Conservation (phyloP, 139 green algal genomes). For the Deuterostichococcus epilithicus region DNA sequence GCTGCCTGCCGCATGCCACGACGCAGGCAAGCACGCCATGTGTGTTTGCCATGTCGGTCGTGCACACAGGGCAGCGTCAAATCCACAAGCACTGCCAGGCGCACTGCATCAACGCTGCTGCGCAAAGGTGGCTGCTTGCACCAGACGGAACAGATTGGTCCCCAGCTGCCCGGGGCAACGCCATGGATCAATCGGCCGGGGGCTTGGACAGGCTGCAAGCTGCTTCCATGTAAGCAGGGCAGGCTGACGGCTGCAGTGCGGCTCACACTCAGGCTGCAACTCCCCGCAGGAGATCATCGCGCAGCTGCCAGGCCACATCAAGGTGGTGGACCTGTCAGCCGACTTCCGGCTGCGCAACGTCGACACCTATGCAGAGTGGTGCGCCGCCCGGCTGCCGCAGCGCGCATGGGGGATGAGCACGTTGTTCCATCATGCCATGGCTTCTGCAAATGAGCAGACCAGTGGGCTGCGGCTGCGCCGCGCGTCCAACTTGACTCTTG, state of each 20-base stretch:
- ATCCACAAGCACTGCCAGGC: too few species aligned
- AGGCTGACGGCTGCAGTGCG: not conserved
- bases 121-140: not conserved
- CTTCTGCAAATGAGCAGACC: too few species aligned
- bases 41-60: too few species aligned
- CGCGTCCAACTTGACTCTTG: too few species aligned
- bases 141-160: not conserved
- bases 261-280: not conserved
- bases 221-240: not conserved
- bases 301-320: conserved; percentile 74
- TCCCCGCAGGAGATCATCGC: conserved; percentile 79
- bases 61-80: too few species aligned
- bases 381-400: conserved; percentile 6
- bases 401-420: too few species aligned
- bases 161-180: too few species aligned
- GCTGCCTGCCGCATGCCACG: conserved; percentile 96
- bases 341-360: conserved; percentile 91
- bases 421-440: too few species aligned
- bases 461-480: too few species aligned
- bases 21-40: conserved; percentile 56
- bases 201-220: too few species aligned
- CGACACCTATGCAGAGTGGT: conserved; percentile 89
- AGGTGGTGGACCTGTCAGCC: conserved; percentile 93
- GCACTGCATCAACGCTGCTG: not conserved
- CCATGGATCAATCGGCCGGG: too few species aligned